Evolutionary conservation across 2,329 filamentous ascomycete genomes (phyloP), one percentile per base, ranked within the genome.

Genomic region (Chrysoporthe puriensis): DNA sequence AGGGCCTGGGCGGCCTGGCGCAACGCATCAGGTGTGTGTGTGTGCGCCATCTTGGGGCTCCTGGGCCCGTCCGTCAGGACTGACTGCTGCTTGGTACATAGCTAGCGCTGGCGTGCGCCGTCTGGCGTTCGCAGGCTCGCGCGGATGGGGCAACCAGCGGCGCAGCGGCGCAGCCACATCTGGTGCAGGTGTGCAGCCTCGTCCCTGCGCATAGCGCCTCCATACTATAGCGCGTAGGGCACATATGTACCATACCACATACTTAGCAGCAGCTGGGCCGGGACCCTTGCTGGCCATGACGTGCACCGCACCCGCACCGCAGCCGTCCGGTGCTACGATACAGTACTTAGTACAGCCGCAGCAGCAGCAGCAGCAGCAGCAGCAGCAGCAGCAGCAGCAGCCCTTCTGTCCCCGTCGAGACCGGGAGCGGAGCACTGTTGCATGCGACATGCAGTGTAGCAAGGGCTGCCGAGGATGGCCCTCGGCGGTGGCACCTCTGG

Each of bases 71-170:
- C 56, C 26, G 26, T 26, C 26, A 26, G 26, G 26, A 26, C 26
- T 26, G 26, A 26, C 26, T 26, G 26, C 26, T 26, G 26, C 26
- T 26, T 26, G 26, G 2, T 26, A 59, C 16, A 21, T 54, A 13
- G 18, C 60, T 60, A 60, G 54, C 56, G 63, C 63, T 60, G 42
- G 48, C 46, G 54, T 65, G 63, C 56, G 54, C 60, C 54, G 54
- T 64, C 42, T 64, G 54, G 50, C 52, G 60, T 54, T 62, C 44
- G 16, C 60, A 42, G 8, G 42, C 50, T 46, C 34, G 63, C 34
- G 63, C 43, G 59, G 54, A 58, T 43, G 52, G 50, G 42, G 40
- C 16, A n/a, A 26, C 48, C 48, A 26, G 26, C 26, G 26, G 26
- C 21, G 9, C 48, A n/a, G 9, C 48, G 1, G 21, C 50, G n/a